Base-by-base conservation (phyloP, 306 rosid genomes). In the Oxytropis ochrocephala region DNA sequence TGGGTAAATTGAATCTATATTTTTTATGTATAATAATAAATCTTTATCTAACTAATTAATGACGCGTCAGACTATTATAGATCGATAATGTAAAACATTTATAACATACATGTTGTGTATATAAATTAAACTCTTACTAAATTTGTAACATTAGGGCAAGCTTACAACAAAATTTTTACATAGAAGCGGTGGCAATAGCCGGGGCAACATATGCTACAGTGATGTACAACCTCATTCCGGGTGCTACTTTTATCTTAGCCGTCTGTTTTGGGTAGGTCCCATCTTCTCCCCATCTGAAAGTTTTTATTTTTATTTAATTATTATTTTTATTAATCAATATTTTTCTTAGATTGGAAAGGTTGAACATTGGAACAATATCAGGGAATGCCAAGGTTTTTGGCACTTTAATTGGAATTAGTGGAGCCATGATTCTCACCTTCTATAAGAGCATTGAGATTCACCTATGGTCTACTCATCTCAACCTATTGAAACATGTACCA, bases 371-470 rank as follows among this genome's bases (percentile, higher is more conserved):
- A 66, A 67, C 51, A 73, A 11, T 16, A 50, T 6, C 53, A 1
- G 82, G 78, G 38, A 78, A 73, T 8, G 82, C 79, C 0, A 79
- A 67, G 48, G 61, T 73, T 36, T 1, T 24, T 13, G 79, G 82
- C 18, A 67, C 67, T 8, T 1, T 79, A 8, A 19, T 58, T 21
- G 75, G 82, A 42, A 58, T 66, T 3, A 52, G 79, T 50, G 82
- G 79, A 27, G 79, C 74, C 47, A 79, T 73, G 82, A 32, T 73
- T 7, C 52, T 78, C 13, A 67, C 82, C n/a, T 72, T 73, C 60
- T 59, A 30, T 52, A 67, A 59, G 67, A 59, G 46, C 56, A 38
- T 7, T 30, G 78, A 78, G 58, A 57, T 78, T 51, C 80, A 61
- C 11, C 10, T 69, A 18, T 61, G 71, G 76, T 62, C 80, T 33